Conservation (phyloP, 108 stramenopile species). For the Cyclotella sp. region DNA sequence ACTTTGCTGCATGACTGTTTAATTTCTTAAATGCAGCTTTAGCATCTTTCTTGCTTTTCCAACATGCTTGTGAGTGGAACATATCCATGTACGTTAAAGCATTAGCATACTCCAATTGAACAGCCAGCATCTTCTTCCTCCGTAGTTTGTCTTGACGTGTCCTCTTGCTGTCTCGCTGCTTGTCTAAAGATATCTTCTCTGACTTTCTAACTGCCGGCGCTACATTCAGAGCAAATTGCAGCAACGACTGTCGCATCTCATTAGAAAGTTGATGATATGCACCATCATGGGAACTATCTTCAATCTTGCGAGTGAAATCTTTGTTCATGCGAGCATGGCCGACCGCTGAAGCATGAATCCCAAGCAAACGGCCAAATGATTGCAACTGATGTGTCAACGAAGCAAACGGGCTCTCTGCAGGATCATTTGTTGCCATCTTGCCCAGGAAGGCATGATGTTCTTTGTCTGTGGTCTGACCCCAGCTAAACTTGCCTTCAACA, state of each 20-base stretch:
- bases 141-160: neutral
- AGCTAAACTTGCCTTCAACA: too few relatives aligned
- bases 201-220: neutral
- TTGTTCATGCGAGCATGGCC: too few relatives aligned
- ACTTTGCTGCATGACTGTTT: constrained; percentile 3
- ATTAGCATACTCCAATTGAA: constrained; percentile 6
- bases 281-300: neutral
- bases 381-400: too few relatives aligned
- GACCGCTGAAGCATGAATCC: too few relatives aligned
- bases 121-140: neutral
- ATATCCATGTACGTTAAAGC: constrained; percentile 1
- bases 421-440: too few relatives aligned
- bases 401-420: too few relatives aligned
- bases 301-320: too few relatives aligned
- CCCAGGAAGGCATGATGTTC: too few relatives aligned
- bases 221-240: neutral
- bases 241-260: neutral
- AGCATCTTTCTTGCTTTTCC: neutral
- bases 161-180: neutral
- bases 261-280: neutral
- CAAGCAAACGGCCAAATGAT: too few relatives aligned
- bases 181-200: neutral
- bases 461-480: too few relatives aligned
- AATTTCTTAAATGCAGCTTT: neutral
- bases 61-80: neutral